Evolutionary conservation across 306 rosid species (phyloP).

Genomic region (Trifolium subterraneum): DNA sequence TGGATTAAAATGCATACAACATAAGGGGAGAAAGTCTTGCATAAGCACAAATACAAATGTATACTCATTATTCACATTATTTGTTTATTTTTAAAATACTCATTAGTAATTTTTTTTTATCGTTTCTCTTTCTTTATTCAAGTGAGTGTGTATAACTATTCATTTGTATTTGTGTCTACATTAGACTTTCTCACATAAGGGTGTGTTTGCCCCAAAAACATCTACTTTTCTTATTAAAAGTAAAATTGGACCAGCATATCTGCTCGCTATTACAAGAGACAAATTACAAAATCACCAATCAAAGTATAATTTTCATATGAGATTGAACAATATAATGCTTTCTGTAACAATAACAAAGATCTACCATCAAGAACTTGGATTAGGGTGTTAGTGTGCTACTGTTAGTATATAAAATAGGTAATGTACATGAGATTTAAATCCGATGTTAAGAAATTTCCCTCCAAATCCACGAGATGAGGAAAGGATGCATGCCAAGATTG

Average conservation of each 20-base stretch:
- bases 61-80: too few relatives aligned
- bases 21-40: too few relatives aligned
- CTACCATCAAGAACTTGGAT: not conserved
- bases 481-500: not conserved
- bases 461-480: slow-evolving; percentile 48
- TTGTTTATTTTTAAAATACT: too few relatives aligned
- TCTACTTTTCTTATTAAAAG: not conserved
- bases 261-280: not conserved
- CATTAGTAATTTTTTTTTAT: too few relatives aligned
- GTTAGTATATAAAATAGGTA: not conserved
- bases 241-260: not conserved
- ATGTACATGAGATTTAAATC: not conserved
- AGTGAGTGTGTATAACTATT: too few relatives aligned
- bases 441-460: not conserved
- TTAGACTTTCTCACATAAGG: too few relatives aligned
- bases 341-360: not conserved
- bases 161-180: too few relatives aligned
- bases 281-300: not conserved
- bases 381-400: not conserved
- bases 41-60: too few relatives aligned
- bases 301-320: not conserved
- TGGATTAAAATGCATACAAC: too few relatives aligned
- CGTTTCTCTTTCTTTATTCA: too few relatives aligned
- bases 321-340: not conserved
- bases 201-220: too few relatives aligned